Conservation (phyloP, 176 grass and related monocot genomes). For the Phoenix roebelenii region DNA sequence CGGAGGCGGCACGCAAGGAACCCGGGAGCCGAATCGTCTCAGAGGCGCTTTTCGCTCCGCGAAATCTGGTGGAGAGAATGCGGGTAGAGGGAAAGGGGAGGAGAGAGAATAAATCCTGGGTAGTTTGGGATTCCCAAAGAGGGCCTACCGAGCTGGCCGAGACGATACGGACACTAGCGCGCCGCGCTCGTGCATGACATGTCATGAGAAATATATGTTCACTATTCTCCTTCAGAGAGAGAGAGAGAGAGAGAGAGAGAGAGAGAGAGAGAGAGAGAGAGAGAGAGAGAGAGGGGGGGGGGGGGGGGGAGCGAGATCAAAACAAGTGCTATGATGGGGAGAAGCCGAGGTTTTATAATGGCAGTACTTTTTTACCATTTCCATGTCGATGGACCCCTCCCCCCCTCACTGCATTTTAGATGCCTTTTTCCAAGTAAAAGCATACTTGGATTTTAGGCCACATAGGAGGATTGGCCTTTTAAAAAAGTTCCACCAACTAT, state of each 20-base stretch:
- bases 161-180: neutral
- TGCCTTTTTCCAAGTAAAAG: neutral
- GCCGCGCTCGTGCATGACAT: conserved; percentile 19
- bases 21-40: too few relatives aligned
- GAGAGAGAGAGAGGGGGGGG: too few relatives aligned
- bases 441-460: conserved; percentile 3
- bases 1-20: too few relatives aligned
- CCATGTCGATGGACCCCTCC: neutral
- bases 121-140: conserved; percentile 16
- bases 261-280: too few relatives aligned
- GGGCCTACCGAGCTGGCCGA: conserved; percentile 11
- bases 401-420: neutral
- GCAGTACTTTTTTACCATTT: too few relatives aligned
- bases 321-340: too few relatives aligned
- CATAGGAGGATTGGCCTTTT: neutral
- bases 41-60: too few relatives aligned
- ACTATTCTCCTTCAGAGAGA: too few relatives aligned
- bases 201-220: neutral
- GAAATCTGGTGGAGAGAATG: neutral
- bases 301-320: too few relatives aligned
- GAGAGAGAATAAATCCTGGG: neutral
- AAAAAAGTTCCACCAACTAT: too few relatives aligned
- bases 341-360: too few relatives aligned
- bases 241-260: too few relatives aligned
- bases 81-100: neutral